A percentile compares a stretch with the other conserved stretches of the same genome.
Evolutionary conservation across 306 rosid genomes (phyloP).

Genomic region (Quillaja saponaria): DNA sequence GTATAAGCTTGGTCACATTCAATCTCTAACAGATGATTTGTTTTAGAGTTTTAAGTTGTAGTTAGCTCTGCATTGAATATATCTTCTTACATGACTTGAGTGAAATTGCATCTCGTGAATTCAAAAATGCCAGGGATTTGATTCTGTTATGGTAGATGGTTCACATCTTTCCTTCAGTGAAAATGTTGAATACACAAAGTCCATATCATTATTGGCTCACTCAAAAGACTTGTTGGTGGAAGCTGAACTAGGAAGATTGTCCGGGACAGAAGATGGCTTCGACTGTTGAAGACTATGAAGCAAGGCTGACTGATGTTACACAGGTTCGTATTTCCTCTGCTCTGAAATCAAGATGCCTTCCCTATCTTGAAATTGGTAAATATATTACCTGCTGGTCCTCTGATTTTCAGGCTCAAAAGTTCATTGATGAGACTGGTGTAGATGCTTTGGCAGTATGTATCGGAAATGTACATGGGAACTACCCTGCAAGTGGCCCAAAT

Average conservation of each 20-base stretch:
- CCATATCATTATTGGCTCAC: conserved; percentile 71
- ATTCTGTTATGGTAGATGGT: conserved; percentile 93
- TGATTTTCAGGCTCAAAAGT: conserved; percentile 78
- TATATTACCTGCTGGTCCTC: conserved; percentile 5
- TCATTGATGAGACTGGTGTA: conserved; percentile 84
- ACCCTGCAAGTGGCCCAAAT: conserved; percentile 87
- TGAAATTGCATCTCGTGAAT: conserved; percentile 26
- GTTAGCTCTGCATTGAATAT: conserved; percentile 21
- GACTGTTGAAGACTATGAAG: conserved; percentile 91
- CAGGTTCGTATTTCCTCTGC: conserved; percentile 50
- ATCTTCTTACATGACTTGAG: conserved; percentile 15
- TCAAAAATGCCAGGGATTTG: conserved; percentile 64
- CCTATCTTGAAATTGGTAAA: conserved; percentile 22
- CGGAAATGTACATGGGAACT: conserved; percentile 92
- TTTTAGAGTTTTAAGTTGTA: conserved; percentile 7
- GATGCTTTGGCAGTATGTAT: conserved; percentile 99
- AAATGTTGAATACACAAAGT: conserved; percentile 72
- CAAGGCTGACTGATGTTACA: conserved; percentile 73
- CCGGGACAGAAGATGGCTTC: conserved; percentile 96
- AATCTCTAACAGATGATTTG: conserved; percentile 26
- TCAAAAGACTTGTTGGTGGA: conserved; percentile 78
- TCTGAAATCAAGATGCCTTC: conserved; percentile 9
- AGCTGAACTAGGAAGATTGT: conserved; percentile 93
- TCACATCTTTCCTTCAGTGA: conserved; percentile 83
- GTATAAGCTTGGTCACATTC: conserved; percentile 11